phyloP scores from a whole-genome alignment of 2,329 filamentous ascomycete genomes.

The Geosmithia putterillii region DNA sequence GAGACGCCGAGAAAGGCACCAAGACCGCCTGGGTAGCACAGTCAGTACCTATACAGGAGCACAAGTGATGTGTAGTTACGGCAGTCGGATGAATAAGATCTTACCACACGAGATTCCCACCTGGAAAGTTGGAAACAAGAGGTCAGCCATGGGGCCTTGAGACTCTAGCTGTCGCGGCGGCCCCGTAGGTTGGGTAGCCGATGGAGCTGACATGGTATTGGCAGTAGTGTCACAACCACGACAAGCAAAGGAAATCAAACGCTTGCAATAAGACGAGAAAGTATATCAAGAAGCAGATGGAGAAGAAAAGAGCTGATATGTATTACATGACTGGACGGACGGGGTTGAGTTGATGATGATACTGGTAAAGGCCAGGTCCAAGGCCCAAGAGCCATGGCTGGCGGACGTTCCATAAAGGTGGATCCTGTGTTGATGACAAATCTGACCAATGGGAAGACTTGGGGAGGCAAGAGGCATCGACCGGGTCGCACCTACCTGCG shows the following conservation, averaged over 20 bases:
- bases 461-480: too few species aligned
- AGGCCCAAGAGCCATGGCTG: too few species aligned
- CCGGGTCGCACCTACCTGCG: not conserved
- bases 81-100: not conserved
- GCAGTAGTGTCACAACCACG: too few species aligned
- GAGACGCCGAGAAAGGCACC: conserved; percentile 56
- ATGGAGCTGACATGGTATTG: not conserved
- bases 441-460: not conserved
- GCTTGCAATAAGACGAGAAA: too few species aligned
- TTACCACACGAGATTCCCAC: conserved; percentile 48
- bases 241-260: too few species aligned
- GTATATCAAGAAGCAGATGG: too few species aligned
- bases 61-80: not conserved
- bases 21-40: conserved; percentile 31
- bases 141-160: conserved; percentile 16
- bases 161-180: not conserved
- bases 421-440: not conserved
- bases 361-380: too few species aligned
- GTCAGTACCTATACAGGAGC: conserved; percentile 3
- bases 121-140: conserved; percentile 40
- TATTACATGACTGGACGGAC: too few species aligned
- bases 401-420: not conserved
- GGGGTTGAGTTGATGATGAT: not conserved
- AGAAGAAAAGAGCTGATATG: too few species aligned
- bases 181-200: not conserved